Conservation (phyloP, 1,139 yeast species). For the Zygosaccharomyces sapae region DNA sequence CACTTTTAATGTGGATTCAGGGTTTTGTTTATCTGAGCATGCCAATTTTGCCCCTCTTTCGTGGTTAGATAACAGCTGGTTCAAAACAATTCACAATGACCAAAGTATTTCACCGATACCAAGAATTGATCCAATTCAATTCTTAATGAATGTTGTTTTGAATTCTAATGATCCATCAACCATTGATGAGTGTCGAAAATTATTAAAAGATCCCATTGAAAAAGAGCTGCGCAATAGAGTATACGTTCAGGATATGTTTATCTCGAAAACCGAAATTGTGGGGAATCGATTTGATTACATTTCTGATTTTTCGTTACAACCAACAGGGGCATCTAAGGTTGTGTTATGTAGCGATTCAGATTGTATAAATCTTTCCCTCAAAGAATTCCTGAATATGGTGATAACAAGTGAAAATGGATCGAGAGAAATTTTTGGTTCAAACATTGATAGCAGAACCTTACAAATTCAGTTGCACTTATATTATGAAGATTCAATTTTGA, state of each 20-base stretch:
- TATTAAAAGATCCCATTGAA: conserved; percentile 37
- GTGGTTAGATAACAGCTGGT: conserved; percentile 44
- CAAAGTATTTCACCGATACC: conserved; percentile 46
- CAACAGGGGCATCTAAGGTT: conserved; percentile 52
- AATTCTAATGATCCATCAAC: conserved; percentile 39
- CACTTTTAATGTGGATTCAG: conserved; percentile 49
- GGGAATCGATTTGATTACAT: conserved; percentile 43
- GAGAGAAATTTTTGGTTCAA: not conserved
- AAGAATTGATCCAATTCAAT: conserved; percentile 43
- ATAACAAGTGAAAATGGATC: not conserved
- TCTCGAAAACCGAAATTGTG: conserved; percentile 31
- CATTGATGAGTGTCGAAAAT: conserved; percentile 34
- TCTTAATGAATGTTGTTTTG: conserved; percentile 47
- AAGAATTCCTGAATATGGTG: conserved; percentile 38
- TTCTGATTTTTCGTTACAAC: conserved; percentile 50
- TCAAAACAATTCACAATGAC: not conserved
- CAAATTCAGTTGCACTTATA: conserved; percentile 45
- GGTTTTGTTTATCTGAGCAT: conserved; percentile 53
- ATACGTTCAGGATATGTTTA: conserved; percentile 33
- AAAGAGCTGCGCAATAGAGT: conserved; percentile 45
- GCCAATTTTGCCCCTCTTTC: conserved; percentile 52
- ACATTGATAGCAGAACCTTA: conserved; percentile 11
- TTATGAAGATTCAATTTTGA: conserved; percentile 52
- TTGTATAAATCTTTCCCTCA: conserved; percentile 45
- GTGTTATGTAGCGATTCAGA: conserved; percentile 39